Evolutionary conservation across 176 grass and related monocot species (phyloP).

Genomic region (Panicum miliaceum): DNA sequence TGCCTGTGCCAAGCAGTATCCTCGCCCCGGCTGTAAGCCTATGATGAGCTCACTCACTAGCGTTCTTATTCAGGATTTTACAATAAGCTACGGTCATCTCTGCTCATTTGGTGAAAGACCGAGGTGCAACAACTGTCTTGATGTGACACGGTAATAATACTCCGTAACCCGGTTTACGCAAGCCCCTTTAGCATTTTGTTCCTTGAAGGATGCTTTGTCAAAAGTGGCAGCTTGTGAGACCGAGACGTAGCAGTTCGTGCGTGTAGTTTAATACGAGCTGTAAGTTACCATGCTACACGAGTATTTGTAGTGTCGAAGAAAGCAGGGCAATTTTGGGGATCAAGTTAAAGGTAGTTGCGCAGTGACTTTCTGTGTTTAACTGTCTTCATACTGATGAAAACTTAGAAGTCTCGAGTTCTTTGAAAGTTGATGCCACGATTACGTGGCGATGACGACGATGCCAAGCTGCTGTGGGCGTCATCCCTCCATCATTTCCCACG

Average conservation of each 20-base stretch:
- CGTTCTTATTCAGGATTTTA: not conserved
- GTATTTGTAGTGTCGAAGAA: not conserved
- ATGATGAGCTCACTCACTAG: not conserved
- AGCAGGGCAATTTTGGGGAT: not conserved
- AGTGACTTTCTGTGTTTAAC: not conserved
- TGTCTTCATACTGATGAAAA: constrained; percentile 9
- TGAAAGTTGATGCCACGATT: constrained; percentile 27
- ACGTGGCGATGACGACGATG: not conserved
- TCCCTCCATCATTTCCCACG: not conserved
- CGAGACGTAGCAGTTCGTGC: not conserved
- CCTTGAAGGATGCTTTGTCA: not conserved
- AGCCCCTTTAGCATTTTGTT: not conserved
- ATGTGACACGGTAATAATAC: not conserved
- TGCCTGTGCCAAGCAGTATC: not conserved
- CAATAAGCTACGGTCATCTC: not conserved
- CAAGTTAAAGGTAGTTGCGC: not conserved
- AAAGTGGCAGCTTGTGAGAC: not conserved
- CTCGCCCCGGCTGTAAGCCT: no score
- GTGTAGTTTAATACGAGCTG: not conserved
- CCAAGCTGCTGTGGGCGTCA: not conserved
- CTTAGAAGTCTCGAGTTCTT: not conserved
- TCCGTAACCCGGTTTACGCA: not conserved
- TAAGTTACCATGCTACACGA: not conserved
- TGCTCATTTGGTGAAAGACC: not conserved
- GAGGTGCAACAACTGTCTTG: not conserved